Conservation (phyloP, 2,329 filamentous ascomycete genomes). For the Diaporthe sp. region DNA sequence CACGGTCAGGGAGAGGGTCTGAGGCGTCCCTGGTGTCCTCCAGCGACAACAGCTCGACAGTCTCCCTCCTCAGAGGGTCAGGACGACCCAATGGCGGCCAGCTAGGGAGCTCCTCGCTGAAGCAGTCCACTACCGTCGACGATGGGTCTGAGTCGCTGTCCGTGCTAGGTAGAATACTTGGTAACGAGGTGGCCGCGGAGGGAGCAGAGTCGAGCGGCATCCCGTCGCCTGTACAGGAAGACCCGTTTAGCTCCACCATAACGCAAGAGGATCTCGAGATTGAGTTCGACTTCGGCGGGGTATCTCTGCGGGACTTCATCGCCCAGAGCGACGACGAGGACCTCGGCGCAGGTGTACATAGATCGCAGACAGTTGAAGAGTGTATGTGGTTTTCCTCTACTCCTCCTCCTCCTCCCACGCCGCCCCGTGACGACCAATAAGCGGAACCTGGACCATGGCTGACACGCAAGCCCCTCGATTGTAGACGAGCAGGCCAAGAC, state of each 20-base stretch:
- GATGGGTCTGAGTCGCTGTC: slow-evolving; percentile 71
- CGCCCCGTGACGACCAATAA: slow-evolving; percentile 24
- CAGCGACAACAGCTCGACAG: slow-evolving; percentile 65
- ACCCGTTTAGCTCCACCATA: slow-evolving; percentile 45
- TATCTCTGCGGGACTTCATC: slow-evolving; percentile 82
- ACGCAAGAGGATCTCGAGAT: slow-evolving; percentile 69
- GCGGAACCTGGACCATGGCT: neutral
- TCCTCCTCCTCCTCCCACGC: slow-evolving; percentile 31
- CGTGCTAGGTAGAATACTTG: slow-evolving; percentile 36
- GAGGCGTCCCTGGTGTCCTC: slow-evolving; percentile 70
- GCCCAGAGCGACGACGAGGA: slow-evolving; percentile 46
- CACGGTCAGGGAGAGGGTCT: slow-evolving; percentile 64
- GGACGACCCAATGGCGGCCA: slow-evolving; percentile 56
- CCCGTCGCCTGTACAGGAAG: slow-evolving; percentile 24
- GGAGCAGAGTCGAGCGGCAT: slow-evolving; percentile 1
- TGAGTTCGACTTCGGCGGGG: slow-evolving; percentile 82
- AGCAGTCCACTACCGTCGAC: slow-evolving; percentile 55
- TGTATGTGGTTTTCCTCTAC: slow-evolving; percentile 67
- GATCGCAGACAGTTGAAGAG: slow-evolving; percentile 76
- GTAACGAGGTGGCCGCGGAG: slow-evolving; percentile 43
- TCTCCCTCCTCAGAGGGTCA: slow-evolving; percentile 63
- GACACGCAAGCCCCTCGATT: slow-evolving; percentile 37
- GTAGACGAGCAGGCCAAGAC: slow-evolving; percentile 83
- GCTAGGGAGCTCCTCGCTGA: slow-evolving; percentile 66
- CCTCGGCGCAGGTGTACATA: slow-evolving; percentile 53